These are phyloP conservation scores for Metarhizium brunneum DNA, from an alignment of 2,329 filamentous ascomycete genomes.

Conservation along the genomic window DNA sequence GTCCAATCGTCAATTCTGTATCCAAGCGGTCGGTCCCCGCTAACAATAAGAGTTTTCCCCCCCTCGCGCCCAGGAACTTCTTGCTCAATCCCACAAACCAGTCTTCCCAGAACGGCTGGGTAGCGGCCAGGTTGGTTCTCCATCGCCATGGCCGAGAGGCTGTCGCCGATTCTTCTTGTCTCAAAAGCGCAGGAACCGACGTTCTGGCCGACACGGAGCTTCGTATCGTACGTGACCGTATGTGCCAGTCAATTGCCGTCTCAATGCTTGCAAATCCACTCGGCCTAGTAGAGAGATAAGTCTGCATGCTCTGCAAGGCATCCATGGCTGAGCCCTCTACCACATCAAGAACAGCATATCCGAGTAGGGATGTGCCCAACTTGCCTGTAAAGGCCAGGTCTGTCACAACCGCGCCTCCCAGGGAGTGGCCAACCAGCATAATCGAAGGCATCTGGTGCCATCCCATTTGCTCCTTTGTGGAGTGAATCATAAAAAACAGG, in stretches of 20 bases:
- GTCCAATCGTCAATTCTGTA: slow-evolving; percentile 86
- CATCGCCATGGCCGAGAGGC: slow-evolving; percentile 58
- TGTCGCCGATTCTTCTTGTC: slow-evolving; percentile 31
- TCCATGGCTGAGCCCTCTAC: slow-evolving; percentile 96
- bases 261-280: slow-evolving; percentile 66
- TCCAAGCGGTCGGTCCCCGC: slow-evolving; percentile 86
- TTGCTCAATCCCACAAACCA: slow-evolving; percentile 86
- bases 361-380: slow-evolving; percentile 62
- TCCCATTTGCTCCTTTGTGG: slow-evolving; percentile 57
- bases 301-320: slow-evolving; percentile 87
- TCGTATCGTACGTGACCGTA: slow-evolving; percentile 77
- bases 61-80: slow-evolving; percentile 75
- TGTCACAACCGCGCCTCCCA: slow-evolving; percentile 88
- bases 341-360: slow-evolving; percentile 86
- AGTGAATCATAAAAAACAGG: slow-evolving; percentile 57
- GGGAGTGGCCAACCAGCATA: slow-evolving; percentile 81
- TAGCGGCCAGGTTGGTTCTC: slow-evolving; percentile 75
- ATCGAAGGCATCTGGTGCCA: slow-evolving; percentile 71
- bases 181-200: slow-evolving; percentile 75
- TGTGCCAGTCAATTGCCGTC: slow-evolving; percentile 87
- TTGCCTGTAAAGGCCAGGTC: slow-evolving; percentile 62
- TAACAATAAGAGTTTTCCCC: slow-evolving; percentile 75
- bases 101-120: slow-evolving; percentile 85
- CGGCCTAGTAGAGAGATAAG: slow-evolving; percentile 77
- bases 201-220: slow-evolving; percentile 75